Percentiles rank a stretch among this genome's conserved stretches.
Conservation (phyloP, 331 rosid genomes). For the Stylosanthes scabra region DNA sequence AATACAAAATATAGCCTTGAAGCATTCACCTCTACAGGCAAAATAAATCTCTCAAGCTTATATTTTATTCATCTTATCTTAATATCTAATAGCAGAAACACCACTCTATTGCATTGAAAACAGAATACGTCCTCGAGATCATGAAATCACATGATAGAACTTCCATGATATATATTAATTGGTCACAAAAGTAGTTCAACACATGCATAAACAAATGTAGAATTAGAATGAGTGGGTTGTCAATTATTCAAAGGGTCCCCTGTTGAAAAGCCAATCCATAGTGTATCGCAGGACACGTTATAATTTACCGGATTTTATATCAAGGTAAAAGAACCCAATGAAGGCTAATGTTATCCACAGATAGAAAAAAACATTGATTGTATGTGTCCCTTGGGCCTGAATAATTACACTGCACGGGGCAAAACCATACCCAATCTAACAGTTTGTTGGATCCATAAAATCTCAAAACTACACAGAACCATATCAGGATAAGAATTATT, state of each 20-base stretch:
- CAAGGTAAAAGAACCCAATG: too few relatives aligned
- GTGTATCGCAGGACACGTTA: neutral
- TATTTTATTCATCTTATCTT: conserved; percentile 19
- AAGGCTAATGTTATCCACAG: neutral
- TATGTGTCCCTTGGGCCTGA: neutral
- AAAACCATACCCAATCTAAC: neutral
- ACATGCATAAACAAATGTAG: neutral
- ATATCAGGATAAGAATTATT: neutral
- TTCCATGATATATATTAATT: conserved; percentile 1
- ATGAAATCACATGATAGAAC: neutral
- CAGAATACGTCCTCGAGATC: conserved; percentile 9
- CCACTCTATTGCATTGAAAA: neutral
- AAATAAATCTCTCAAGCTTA: conserved; percentile 8
- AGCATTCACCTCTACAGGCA: conserved; percentile 3
- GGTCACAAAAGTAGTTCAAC: neutral
- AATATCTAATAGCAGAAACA: too few relatives aligned
- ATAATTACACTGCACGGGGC: neutral
- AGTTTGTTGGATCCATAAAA: neutral
- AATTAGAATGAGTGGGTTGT: neutral
- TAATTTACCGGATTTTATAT: neutral
- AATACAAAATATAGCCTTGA: conserved; percentile 17
- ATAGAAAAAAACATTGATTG: neutral
- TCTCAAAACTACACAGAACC: neutral
- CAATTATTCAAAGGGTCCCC: conserved; percentile 21
- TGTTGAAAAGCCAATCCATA: neutral